Conservation (phyloP, 2,329 filamentous ascomycete genomes). For the Monilinia aucupariae region DNA sequence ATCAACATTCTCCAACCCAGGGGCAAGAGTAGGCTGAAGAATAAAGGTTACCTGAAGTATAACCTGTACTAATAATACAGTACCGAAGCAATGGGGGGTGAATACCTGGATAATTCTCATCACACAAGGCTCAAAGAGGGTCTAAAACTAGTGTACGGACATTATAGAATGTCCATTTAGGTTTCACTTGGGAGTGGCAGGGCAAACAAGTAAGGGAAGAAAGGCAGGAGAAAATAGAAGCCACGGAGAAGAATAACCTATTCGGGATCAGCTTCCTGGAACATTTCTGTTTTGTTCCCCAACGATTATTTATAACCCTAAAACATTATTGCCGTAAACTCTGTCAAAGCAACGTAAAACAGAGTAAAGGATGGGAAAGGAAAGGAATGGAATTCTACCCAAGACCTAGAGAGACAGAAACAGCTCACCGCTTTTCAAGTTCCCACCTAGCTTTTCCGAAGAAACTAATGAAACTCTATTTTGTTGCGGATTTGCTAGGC, state of each 20-base stretch:
- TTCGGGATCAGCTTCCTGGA: neutral
- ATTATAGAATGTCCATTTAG: constrained; percentile 12
- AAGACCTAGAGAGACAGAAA: neutral
- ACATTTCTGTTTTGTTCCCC: constrained; percentile 3
- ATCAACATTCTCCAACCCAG: neutral
- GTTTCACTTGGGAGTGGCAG: constrained; percentile 9
- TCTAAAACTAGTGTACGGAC: neutral
- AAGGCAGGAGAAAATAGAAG: neutral
- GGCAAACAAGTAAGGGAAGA: neutral
- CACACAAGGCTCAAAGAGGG: neutral
- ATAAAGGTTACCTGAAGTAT: neutral
- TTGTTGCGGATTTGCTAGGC: neutral
- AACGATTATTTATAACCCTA: constrained; percentile 6
- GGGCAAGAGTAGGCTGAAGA: neutral
- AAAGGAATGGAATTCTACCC: neutral
- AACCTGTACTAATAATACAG: neutral
- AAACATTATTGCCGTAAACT: neutral
- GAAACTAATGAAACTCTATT: constrained; percentile 5
- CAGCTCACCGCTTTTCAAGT: neutral
- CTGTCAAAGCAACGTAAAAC: neutral
- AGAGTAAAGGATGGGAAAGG: neutral
- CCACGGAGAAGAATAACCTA: constrained; percentile 4
- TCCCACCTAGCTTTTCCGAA: constrained; percentile 1
- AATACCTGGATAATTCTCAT: neutral
- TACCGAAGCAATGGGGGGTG: neutral